A percentile compares a stretch with the other conserved stretches of the same genome.
These are phyloP conservation scores for Cochlearia excelsa DNA, from an alignment of 345 rosid genomes.

Conservation along the genomic window DNA sequence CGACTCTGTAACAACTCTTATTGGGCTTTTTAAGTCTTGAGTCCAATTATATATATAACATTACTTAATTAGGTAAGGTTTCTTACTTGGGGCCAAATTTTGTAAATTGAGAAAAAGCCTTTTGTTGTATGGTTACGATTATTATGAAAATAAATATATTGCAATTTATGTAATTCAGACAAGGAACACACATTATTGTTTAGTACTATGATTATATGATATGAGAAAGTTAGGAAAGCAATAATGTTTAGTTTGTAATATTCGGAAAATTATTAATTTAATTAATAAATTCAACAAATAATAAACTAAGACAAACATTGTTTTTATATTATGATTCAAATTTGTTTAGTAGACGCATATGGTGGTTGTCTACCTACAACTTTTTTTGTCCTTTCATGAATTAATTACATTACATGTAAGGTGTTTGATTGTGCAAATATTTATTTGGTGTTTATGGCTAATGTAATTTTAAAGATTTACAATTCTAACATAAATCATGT, in stretches of 20 bases:
- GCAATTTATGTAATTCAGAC: no score
- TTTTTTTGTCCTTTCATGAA: constrained; percentile 5
- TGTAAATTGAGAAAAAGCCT: no score
- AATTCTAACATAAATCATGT: neutral
- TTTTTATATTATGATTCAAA: constrained; percentile 1
- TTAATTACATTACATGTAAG: neutral
- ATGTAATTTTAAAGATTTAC: neutral
- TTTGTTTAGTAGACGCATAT: neutral
- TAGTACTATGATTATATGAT: neutral
- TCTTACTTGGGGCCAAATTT: no score
- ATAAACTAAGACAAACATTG: neutral
- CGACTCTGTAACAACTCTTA: no score
- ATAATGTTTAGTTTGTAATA: constrained; percentile 7
- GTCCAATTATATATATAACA: no score
- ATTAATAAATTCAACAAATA: constrained; percentile 5
- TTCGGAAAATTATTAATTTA: constrained; percentile 15
- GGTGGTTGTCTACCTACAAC: constrained; percentile 12
- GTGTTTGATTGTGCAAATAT: constrained; percentile 5
- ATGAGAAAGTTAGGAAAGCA: neutral
- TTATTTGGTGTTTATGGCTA: neutral
- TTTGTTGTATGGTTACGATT: no score
- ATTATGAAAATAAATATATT: no score
- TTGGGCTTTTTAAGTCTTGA: no score
- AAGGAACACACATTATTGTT: no score
- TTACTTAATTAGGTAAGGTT: no score